Percentiles rank a stretch among this genome's conserved stretches.
phyloP scores from a whole-genome alignment of 306 rosid species.

The Casuarina glauca region DNA sequence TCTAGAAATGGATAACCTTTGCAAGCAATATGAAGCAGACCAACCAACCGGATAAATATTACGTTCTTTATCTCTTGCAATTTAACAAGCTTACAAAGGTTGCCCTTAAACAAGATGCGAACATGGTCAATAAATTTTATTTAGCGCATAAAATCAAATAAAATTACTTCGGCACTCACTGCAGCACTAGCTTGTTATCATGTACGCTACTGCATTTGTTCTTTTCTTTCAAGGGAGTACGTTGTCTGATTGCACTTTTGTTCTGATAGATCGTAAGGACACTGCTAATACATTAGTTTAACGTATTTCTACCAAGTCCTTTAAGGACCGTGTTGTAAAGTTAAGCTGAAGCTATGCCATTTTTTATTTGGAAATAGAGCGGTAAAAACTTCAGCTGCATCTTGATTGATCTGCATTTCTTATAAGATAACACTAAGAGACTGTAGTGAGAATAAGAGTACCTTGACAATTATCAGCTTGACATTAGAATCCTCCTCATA shows the following conservation, averaged over 20 bases:
- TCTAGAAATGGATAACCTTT: not conserved
- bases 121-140: not conserved
- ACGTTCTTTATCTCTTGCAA: not conserved
- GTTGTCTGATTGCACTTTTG: too few relatives aligned
- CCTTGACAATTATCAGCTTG: slow-evolving; percentile 77
- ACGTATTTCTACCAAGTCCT: too few relatives aligned
- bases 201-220: too few relatives aligned
- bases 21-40: not conserved
- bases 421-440: slow-evolving; percentile 3
- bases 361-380: too few relatives aligned
- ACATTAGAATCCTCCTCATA: slow-evolving; percentile 62
- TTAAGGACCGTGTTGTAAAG: too few relatives aligned
- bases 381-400: too few relatives aligned
- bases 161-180: not conserved
- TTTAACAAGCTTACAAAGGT: not conserved
- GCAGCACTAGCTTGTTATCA: not conserved
- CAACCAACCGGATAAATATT: not conserved
- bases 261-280: too few relatives aligned
- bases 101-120: not conserved
- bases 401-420: not conserved
- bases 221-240: too few relatives aligned
- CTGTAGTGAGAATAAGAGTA: slow-evolving; percentile 23
- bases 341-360: too few relatives aligned
- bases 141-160: not conserved
- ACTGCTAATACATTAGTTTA: too few relatives aligned